phyloP scores from a whole-genome alignment of 2,329 filamentous ascomycete species.

The Purpureocillium takamizusanense region DNA sequence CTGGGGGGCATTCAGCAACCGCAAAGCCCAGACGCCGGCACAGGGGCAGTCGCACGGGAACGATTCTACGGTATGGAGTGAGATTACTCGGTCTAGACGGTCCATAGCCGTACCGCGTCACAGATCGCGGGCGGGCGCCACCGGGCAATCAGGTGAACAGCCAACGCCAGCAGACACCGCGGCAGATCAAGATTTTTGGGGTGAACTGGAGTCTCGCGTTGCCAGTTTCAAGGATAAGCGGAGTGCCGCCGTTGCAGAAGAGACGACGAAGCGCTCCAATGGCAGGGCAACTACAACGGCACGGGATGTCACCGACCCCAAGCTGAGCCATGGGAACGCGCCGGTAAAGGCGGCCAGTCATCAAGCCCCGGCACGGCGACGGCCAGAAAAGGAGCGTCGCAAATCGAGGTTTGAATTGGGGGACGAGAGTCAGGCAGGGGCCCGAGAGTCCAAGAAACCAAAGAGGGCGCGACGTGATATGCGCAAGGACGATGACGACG shows the following conservation, averaged over 20 bases:
- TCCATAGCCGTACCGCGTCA: not conserved
- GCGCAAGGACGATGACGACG: conserved; percentile 17
- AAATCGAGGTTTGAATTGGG: conserved; percentile 22
- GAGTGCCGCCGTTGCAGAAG: not conserved
- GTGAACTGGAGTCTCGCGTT: conserved; percentile 13
- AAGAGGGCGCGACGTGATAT: conserved; percentile 11
- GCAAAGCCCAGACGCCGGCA: conserved; percentile 7
- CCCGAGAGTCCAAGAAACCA: conserved; percentile 14
- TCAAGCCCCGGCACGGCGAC: not conserved
- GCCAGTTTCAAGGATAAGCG: conserved; percentile 6
- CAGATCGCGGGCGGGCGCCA: not conserved
- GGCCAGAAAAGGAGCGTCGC: conserved; percentile 12
- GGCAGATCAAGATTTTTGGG: conserved; percentile 14
- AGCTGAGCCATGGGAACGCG: not conserved
- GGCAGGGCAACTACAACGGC: not conserved
- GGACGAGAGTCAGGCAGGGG: conserved; percentile 9
- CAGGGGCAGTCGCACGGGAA: conserved; percentile 7
- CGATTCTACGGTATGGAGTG: conserved; percentile 8
- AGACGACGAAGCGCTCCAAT: not conserved
- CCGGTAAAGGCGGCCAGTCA: not conserved
- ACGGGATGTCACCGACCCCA: not conserved
- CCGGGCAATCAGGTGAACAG: not conserved
- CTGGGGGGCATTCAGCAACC: conserved; percentile 14
- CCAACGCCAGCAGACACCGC: not conserved
- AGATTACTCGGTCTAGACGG: conserved; percentile 7